A percentile compares a stretch with the other conserved stretches of the same genome.
Conservation (phyloP, 2,329 filamentous ascomycete genomes). For the Colletotrichum cereale region DNA sequence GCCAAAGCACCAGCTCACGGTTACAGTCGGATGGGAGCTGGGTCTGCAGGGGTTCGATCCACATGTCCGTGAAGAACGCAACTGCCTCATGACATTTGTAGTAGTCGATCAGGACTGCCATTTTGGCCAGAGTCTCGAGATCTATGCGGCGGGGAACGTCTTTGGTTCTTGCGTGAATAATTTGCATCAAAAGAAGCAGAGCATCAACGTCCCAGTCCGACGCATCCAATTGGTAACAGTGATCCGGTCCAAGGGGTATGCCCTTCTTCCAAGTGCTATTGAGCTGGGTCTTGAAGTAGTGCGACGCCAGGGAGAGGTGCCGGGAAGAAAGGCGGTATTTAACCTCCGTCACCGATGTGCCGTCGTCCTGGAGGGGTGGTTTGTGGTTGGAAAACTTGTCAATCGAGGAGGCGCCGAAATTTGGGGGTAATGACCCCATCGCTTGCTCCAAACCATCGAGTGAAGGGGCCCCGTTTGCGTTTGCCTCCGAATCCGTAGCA, state of each 20-base stretch:
- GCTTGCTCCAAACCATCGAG: neutral
- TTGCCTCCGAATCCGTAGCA: neutral
- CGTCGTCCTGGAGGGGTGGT: neutral
- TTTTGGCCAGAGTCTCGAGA: slow-evolving; percentile 45
- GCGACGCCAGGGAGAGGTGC: slow-evolving; percentile 39
- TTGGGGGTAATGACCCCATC: neutral
- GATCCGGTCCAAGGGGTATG: neutral
- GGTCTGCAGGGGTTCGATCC: slow-evolving; percentile 30
- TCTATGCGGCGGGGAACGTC: slow-evolving; percentile 41
- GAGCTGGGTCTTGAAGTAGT: slow-evolving; percentile 36
- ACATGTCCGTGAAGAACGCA: slow-evolving; percentile 38
- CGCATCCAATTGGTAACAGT: slow-evolving; percentile 13
- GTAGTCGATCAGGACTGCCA: slow-evolving; percentile 47
- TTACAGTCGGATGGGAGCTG: slow-evolving; percentile 26
- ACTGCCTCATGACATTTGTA: slow-evolving; percentile 45
- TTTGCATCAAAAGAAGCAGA: slow-evolving; percentile 45
- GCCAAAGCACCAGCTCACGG: slow-evolving; percentile 20
- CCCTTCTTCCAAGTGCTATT: slow-evolving; percentile 36
- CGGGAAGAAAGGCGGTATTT: slow-evolving; percentile 39
- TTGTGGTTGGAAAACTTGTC: neutral
- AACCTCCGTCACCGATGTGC: neutral
- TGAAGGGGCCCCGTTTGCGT: neutral
- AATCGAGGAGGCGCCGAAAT: neutral
- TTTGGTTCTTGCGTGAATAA: slow-evolving; percentile 46
- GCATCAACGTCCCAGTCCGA: slow-evolving; percentile 46